Conservation (phyloP, 371 early-diverging fungal species). For the Funneliformis caledonium region DNA sequence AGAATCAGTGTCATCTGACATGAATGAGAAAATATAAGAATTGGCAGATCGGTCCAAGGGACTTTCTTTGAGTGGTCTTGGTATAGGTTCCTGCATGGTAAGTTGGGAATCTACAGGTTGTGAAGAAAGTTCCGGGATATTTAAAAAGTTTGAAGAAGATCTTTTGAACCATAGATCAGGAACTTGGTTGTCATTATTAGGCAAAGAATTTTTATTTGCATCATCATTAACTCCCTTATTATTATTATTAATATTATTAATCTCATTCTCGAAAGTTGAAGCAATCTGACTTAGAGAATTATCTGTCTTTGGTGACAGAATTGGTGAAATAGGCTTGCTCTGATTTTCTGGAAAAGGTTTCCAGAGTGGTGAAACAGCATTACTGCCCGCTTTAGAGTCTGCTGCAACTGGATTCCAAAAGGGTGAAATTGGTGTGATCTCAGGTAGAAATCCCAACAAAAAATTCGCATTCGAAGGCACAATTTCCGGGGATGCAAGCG, state of each 20-base stretch:
- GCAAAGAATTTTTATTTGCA: too few relatives aligned
- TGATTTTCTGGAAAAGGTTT: not conserved
- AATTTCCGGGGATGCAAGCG: not conserved
- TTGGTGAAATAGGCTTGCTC: not conserved
- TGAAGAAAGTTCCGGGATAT: not conserved
- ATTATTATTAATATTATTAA: not conserved
- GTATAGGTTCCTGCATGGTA: not conserved
- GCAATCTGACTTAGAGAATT: not conserved
- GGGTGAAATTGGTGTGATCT: slow-evolving; percentile 15
- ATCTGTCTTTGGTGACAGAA: not conserved
- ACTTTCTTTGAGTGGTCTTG: not conserved
- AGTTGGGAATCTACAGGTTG: not conserved
- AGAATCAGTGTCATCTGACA: not conserved
- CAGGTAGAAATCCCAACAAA: slow-evolving; percentile 2
- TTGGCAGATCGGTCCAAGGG: not conserved
- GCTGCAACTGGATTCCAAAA: not conserved
- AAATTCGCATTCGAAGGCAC: not conserved
- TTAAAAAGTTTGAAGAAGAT: not conserved
- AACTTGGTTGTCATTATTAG: not conserved
- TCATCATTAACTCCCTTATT: not conserved
- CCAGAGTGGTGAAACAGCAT: not conserved
- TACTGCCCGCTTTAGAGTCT: not conserved
- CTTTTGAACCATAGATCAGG: not conserved
- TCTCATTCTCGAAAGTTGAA: not conserved
- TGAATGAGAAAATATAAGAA: not conserved